Evolutionary conservation across 495 filamentous ascomycete species (phyloP).

Genomic region (Viridothelium virens): DNA sequence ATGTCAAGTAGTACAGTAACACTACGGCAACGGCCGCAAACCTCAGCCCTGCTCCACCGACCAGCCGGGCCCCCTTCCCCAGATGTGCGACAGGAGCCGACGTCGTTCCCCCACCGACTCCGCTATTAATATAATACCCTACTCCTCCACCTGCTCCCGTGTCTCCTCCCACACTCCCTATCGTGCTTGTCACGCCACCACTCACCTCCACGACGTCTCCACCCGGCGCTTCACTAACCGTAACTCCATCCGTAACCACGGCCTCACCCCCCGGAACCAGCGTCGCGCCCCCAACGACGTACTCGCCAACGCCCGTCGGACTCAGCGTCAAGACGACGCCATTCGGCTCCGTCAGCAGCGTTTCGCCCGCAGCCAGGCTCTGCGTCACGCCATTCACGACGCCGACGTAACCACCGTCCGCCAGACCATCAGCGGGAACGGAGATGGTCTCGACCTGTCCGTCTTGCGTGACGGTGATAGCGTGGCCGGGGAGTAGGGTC

Average conservation of each 20-base stretch:
- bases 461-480: not conserved
- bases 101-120: not conserved
- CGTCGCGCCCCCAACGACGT: not conserved
- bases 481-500: slow-evolving; percentile 30
- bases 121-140: slow-evolving; percentile 5
- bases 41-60: not conserved
- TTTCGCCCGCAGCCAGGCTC: not conserved
- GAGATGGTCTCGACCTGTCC: not conserved
- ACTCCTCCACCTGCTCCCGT: not conserved
- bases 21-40: not conserved
- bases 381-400: slow-evolving; percentile 12
- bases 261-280: not conserved
- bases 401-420: not conserved
- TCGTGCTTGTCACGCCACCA: slow-evolving; percentile 8
- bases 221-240: slow-evolving; percentile 3
- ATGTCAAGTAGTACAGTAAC: not conserved
- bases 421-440: slow-evolving; percentile 1
- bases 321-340: not conserved
- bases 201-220: not conserved
- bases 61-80: not conserved
- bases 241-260: not conserved
- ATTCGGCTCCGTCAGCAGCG: not conserved
- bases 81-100: not conserved
- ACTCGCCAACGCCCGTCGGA: not conserved
- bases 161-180: not conserved